Base-by-base conservation (phyloP, 1,139 yeast species). In the Lodderomyces metapsilosis region DNA sequence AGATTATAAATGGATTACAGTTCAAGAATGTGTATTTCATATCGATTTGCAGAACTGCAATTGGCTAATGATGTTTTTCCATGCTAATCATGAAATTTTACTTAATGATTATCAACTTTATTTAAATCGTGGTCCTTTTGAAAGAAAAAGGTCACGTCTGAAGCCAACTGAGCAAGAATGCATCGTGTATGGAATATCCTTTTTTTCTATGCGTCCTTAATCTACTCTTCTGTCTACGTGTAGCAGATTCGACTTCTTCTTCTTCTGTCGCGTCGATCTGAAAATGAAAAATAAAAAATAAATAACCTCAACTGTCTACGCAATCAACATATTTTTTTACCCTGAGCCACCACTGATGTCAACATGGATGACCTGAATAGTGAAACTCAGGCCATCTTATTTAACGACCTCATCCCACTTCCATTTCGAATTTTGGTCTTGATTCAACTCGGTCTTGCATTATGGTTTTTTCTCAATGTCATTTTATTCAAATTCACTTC, bases 71-170 rank as follows among this genome's bases (percentile, higher is more conserved):
- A 71, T 71, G 76, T 58, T 65, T 59, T 66, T 67, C 74, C 74
- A 71, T 71, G 76, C 77, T 71, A 71, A 71, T 70, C 76, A 71
- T 71, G 76, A 70, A 55, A 11, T n/a, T 23, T 43, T 64, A 59
- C 54, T n/a, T n/a, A 45, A 40, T 71, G 76, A 70, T 71, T 71
- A 69, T 37, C 56, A 67, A 55, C 61, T 32, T 28, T 61, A 53
- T 48, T n/a, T 44, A 58, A 61, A 61, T 58, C 68, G 67, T 57
- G 61, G n/a, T 51, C 18, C 39, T 37, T 31, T 28, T 11, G 35
- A 31, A 21, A 46, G 41, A 43, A 36, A 32, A 21, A 46, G 41
- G 45, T 32, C 50, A 46, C 52, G 53, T 49, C 53, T 51, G 57
- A 54, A 53, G 59, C 64, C 47, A 28, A 5, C 7, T 15, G 5